Evolutionary conservation across 495 filamentous ascomycete genomes (phyloP), one percentile per base, ranked within the genome.

Genomic region (Penicillium paxilli): DNA sequence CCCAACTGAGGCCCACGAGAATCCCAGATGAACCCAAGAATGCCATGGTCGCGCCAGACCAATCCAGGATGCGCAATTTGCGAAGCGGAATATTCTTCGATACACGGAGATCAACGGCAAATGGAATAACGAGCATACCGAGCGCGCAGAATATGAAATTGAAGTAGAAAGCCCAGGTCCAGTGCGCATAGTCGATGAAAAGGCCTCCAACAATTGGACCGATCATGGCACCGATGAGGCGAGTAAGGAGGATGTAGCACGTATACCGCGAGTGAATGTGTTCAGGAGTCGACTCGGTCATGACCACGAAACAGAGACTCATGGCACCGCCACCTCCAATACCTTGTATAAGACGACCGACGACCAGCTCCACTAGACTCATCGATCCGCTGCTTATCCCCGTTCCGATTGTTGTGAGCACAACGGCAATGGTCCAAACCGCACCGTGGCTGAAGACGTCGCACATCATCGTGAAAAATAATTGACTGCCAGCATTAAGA

Each of bases 301-400:
- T 75, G 2, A 90, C 60, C 41, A 90, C 80, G 58, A 87, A 82
- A 1, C 82, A 83, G 28, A 90, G 65, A 7, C 76, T 76, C 37
- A 85, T 77, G 10, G 88, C 76, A 1, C 87, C 88, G 19, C 88
- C 88, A 17, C 85, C 86, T 20, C 88, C 88, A n/a, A 88, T 70
- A 17, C 88, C 88, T 49, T 91, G 88, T 12, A 91, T 69, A 3
- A 79, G 72, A 19, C 88, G 79, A 6, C 87, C 87, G 37, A 84
- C 71, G 19, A 91, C 75, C 30, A 92, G 72, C 20, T 81, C 63
- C 6, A 73, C 74, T 44, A 91, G 83, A 57, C 80, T 79, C 47
- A 80, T 72, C 0, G 87, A 80, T 5, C 87, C 67, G 4, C 77
- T 83, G 42, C 78, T 80, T 21, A 87, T 66, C 4, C 88, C 76